Evolutionary conservation across 257 asterid species (phyloP), one percentile per base, ranked within the genome.

Genomic region (Jacaranda mimosifolia): DNA sequence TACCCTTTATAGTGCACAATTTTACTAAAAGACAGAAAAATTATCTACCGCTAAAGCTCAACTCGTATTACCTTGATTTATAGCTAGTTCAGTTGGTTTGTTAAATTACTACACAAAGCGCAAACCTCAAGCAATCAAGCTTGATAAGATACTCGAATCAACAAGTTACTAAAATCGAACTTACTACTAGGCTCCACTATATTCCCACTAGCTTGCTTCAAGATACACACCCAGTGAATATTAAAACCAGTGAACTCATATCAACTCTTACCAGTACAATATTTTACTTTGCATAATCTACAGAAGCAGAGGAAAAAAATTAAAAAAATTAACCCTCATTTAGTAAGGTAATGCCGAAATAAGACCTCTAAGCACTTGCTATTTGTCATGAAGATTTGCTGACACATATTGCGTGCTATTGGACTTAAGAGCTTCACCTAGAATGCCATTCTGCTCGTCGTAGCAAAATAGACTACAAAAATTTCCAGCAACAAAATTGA

Each of bases 361-460:
- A 65, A 53, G 35, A 90, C 98, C 99, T 89, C 80, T 83, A 72
- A 91, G 79, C 67, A 90, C 92, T 88, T 89, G 97, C 57, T 93
- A 86, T 88, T 91, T 93, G 77, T 93, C 91, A 19, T 96, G 96
- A 79, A 95, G 99, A 88, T 95, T 98, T 7, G 93, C 88, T n/a
- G 92, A 72, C 49, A 91, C 92, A 59, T 93, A 95, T 0, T 81
- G 63, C 43, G 98, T 97, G n/a, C 87, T 87, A 73, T 96, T 96
- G 4, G 96, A 87, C 73, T 77, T 85, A 3, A 93, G 84, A 45
- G 99, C 97, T 77, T 87, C 85, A 18, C 90, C 94, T 9, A 95
- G 93, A 36, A 72, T 52, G 32, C 93, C 96, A 21, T 80, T 83
- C 74, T 90, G 92, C 85, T 93, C 99, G n/a, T 91, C 86, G n/a